Evolutionary conservation across 345 rosid genomes (phyloP).

Genomic region (Trapa bicornis): DNA sequence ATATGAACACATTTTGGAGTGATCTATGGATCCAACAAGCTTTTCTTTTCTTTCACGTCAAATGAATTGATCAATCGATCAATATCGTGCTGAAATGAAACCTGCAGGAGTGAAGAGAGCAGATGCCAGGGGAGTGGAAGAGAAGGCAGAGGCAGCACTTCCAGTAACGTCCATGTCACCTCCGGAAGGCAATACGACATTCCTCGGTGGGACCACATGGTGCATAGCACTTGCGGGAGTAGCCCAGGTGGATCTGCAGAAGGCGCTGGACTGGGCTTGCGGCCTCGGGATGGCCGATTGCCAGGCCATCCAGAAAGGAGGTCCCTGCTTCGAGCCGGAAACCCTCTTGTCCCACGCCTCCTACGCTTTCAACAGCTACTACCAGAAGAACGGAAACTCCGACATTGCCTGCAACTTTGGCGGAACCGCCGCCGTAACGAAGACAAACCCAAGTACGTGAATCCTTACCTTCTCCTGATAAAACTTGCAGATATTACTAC

Average conservation of each 20-base stretch:
- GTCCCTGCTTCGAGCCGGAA: constrained; percentile 65
- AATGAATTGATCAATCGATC: not conserved
- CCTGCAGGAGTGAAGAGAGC: not conserved
- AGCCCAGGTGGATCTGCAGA: constrained; percentile 60
- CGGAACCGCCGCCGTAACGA: constrained; percentile 56
- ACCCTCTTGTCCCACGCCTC: constrained; percentile 77
- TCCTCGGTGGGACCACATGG: constrained; percentile 68
- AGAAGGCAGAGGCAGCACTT: constrained; percentile 32
- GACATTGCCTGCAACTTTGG: constrained; percentile 80
- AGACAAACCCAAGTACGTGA: constrained; percentile 56
- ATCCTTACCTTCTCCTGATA: not conserved
- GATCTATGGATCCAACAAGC: not conserved
- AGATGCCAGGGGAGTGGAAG: constrained; percentile 9
- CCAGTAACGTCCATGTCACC: constrained; percentile 36
- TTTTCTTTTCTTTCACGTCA: not conserved
- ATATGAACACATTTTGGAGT: too few species aligned
- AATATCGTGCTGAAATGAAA: not conserved
- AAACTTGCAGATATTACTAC: too few species aligned
- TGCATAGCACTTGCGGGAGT: constrained; percentile 67
- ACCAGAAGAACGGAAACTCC: constrained; percentile 69
- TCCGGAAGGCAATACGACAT: constrained; percentile 85
- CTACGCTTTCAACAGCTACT: constrained; percentile 71
- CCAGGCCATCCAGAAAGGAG: constrained; percentile 46
- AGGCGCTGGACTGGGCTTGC: constrained; percentile 93
- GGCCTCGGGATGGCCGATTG: constrained; percentile 82